phyloP scores from a whole-genome alignment of 371 early-diverging fungal species.

The Lichtheimia hyalospora region DNA sequence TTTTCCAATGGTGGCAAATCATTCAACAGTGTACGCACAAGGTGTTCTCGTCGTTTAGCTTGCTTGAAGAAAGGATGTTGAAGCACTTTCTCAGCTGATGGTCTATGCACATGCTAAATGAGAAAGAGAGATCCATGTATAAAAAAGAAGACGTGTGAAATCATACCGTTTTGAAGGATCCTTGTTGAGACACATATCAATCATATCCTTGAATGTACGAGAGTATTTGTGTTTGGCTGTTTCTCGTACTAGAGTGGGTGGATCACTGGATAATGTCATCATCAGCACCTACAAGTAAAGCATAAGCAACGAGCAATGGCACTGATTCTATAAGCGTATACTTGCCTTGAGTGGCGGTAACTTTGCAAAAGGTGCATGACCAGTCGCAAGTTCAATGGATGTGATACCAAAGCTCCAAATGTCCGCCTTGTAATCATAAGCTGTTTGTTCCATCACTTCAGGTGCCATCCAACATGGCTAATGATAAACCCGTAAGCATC shows the following conservation, averaged over 20 bases:
- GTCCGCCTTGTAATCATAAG: constrained; percentile 89
- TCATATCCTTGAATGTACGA: constrained; percentile 82
- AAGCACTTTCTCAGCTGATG: constrained; percentile 77
- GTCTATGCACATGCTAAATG: constrained; percentile 14
- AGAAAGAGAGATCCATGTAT: constrained; percentile 30
- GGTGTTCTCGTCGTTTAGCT: constrained; percentile 69
- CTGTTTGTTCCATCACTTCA: constrained; percentile 75
- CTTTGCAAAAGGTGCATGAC: constrained; percentile 92
- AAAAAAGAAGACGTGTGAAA: not conserved
- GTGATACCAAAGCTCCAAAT: constrained; percentile 96
- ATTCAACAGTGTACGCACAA: constrained; percentile 59
- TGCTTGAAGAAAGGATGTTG: constrained; percentile 81
- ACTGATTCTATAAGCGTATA: constrained; percentile 81
- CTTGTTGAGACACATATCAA: constrained; percentile 81
- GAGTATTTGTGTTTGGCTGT: constrained; percentile 72
- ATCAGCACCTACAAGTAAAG: constrained; percentile 58
- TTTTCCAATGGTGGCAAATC: constrained; percentile 71
- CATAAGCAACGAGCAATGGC: constrained; percentile 66
- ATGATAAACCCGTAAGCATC: constrained; percentile 45
- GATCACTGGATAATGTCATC: constrained; percentile 87
- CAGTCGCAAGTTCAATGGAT: constrained; percentile 84
- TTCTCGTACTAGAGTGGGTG: constrained; percentile 83
- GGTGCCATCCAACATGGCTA: constrained; percentile 93
- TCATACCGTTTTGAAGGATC: constrained; percentile 72
- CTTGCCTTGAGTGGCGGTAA: constrained; percentile 87